Evolutionary conservation across 257 asterid genomes (phyloP).

Genomic region (Gardenia jasminoides): DNA sequence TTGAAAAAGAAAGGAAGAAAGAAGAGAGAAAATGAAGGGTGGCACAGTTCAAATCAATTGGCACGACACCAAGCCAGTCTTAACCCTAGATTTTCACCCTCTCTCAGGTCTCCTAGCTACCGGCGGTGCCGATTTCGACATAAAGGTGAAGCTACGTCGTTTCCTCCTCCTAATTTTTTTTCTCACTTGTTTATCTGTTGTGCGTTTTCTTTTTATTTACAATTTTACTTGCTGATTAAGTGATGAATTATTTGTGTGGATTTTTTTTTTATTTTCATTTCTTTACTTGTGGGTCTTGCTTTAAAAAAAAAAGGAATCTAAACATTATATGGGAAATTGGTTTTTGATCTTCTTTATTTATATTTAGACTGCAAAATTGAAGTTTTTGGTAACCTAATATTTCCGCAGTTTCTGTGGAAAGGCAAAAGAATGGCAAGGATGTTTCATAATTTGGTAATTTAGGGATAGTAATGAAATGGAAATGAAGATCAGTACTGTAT

Average conservation of each 20-base stretch:
- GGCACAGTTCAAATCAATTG: constrained; percentile 91
- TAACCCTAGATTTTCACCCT: constrained; percentile 89
- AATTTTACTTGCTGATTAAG: too few species aligned
- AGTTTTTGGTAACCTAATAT: too few species aligned
- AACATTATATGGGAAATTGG: background rate
- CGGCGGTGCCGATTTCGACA: constrained; percentile 92
- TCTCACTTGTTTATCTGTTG: background rate
- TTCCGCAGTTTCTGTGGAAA: too few species aligned
- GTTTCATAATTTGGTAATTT: too few species aligned
- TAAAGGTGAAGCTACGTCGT: constrained; percentile 56
- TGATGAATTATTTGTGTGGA: background rate
- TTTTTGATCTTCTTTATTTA: background rate
- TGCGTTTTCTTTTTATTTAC: too few species aligned
- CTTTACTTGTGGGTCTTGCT: background rate
- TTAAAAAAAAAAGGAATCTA: background rate
- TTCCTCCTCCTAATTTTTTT: background rate
- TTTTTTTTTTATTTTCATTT: background rate
- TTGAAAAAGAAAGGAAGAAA: too few species aligned
- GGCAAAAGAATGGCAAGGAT: too few species aligned
- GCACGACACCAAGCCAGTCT: constrained; percentile 91
- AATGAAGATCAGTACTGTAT: background rate
- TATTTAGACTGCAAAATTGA: too few species aligned
- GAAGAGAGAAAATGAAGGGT: constrained; percentile 46
- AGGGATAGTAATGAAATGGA: background rate
- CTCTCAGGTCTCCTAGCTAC: constrained; percentile 72